Percentiles rank a stretch among this genome's conserved stretches.
Conservation (phyloP, 352 stramenopile genomes). For the Pythium utonaiense region DNA sequence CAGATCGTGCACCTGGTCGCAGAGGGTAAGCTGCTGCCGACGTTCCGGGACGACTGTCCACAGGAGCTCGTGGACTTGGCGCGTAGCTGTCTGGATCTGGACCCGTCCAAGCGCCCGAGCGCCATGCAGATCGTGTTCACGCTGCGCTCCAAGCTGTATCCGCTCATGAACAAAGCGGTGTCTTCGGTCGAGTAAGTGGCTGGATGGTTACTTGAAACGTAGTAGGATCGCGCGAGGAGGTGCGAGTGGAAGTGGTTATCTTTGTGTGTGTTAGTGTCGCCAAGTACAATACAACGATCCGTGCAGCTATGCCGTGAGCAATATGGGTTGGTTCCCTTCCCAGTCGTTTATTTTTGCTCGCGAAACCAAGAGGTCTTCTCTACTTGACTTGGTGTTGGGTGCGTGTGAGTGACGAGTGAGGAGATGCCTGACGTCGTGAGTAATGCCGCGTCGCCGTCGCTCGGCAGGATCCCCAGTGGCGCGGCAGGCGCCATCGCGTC, state of each 20-base stretch:
- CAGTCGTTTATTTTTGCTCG: neutral
- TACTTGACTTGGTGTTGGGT: too few species aligned
- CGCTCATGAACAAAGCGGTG: conserved; percentile 23
- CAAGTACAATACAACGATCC: conserved; percentile 3
- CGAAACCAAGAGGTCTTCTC: neutral
- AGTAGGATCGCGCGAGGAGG: too few species aligned
- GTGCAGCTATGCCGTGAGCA: neutral
- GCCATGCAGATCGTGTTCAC: conserved; percentile 69
- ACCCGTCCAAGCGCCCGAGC: conserved; percentile 55
- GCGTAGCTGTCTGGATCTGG: conserved; percentile 55
- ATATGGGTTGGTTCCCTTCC: neutral
- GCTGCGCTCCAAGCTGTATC: conserved; percentile 49
- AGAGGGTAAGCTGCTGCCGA: conserved; percentile 69
- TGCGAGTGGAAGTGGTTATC: neutral
- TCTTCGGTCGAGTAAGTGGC: conserved; percentile 12
- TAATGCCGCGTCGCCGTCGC: neutral
- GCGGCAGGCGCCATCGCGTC: neutral
- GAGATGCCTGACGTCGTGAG: neutral
- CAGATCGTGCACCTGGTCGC: conserved; percentile 82
- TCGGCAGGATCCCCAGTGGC: neutral
- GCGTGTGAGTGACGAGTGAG: too few species aligned
- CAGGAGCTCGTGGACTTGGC: conserved; percentile 49
- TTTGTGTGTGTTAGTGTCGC: conserved; percentile 2
- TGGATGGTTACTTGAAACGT: too few species aligned
- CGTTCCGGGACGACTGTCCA: conserved; percentile 65